Conservation (phyloP, 2,329 filamentous ascomycete genomes). For the Xylariaceae sp. region DNA sequence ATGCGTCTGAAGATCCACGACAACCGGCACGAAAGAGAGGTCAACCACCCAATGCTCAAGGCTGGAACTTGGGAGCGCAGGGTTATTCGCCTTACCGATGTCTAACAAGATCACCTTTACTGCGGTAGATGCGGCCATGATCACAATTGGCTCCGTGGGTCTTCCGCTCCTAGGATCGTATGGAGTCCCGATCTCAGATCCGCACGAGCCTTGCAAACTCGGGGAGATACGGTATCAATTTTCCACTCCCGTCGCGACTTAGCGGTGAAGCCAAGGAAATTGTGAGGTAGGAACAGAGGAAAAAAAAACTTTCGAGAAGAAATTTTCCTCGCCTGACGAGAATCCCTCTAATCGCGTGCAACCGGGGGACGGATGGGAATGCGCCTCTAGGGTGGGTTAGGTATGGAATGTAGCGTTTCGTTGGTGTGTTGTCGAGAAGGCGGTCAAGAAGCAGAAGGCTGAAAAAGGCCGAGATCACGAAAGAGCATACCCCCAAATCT, state of each 20-base stretch:
- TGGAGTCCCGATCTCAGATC: slow-evolving; percentile 9
- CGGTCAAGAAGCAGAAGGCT: slow-evolving; percentile 25
- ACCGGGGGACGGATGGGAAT: background rate
- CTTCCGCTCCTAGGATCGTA: slow-evolving; percentile 6
- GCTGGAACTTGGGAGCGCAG: slow-evolving; percentile 13
- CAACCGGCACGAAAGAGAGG: background rate
- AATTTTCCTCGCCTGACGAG: slow-evolving; percentile 1
- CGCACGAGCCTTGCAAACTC: slow-evolving; percentile 10
- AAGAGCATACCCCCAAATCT: background rate
- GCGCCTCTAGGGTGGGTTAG: slow-evolving; percentile 8
- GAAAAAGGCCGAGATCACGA: slow-evolving; percentile 3
- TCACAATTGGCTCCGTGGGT: slow-evolving; percentile 5
- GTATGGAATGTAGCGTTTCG: slow-evolving; percentile 14
- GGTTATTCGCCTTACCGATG: slow-evolving; percentile 46
- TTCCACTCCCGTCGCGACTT: slow-evolving; percentile 5
- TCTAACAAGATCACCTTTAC: slow-evolving; percentile 51
- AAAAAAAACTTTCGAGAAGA: background rate
- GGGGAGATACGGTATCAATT: slow-evolving; percentile 12
- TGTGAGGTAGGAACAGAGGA: background rate
- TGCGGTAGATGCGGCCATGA: slow-evolving; percentile 30
- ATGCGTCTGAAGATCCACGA: slow-evolving; percentile 25
- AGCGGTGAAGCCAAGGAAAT: slow-evolving; percentile 19
- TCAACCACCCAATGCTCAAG: slow-evolving; percentile 9
- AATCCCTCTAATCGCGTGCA: too few relatives aligned
- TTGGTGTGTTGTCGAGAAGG: slow-evolving; percentile 23